Evolutionary conservation across 768 basidiomycete genomes (phyloP), one percentile per base, ranked within the genome.

Genomic region (Mycena haematopus): DNA sequence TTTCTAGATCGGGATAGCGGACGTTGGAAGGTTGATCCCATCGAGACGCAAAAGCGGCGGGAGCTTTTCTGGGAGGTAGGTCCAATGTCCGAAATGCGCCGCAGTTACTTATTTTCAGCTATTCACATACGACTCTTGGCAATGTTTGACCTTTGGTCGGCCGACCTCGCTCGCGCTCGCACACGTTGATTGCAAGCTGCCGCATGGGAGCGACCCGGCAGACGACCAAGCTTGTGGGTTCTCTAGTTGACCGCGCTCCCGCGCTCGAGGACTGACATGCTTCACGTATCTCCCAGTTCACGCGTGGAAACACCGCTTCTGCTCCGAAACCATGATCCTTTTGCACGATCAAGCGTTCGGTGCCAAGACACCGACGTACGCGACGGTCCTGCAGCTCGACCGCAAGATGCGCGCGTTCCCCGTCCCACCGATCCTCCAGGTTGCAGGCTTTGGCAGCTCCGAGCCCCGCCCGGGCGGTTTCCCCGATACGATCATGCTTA

Each of bases 331-430:
- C 69, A 86, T 90, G 85, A 84, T 84, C 38, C 75, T 86, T 7
- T 79, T 90, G 56, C 86, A 88, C 63, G 88, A 90, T 66, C 87
- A 90, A 72, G 88, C 88, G 0, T 90, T 87, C 63, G 87, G 86
- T 11, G 88, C 88, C 25, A 87, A 85, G 73, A 84, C 84, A 56
- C 88, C 88, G 21, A 85, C 85, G 13, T 89, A 90, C 62, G 81
- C 85, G 13, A 87, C 86, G 0, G 81, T 90, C 19, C 76, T 88
- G n/a, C 86, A 88, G 62, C 76, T 89, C 42, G 87, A 89, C 71
- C 80, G 86, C 60, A 87, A 86, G 69, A 76, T 89, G 70, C 83
- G 87, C 40, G 86, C 86, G 1, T 89, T 89, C 74, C 86, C 86
- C 6, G 86, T 89, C 31, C 87, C 86, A 33, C 79, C 85, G 8